These are phyloP conservation scores for Aspergillus uvarum DNA, from an alignment of 2,329 filamentous ascomycete genomes.

Conservation along the genomic window DNA sequence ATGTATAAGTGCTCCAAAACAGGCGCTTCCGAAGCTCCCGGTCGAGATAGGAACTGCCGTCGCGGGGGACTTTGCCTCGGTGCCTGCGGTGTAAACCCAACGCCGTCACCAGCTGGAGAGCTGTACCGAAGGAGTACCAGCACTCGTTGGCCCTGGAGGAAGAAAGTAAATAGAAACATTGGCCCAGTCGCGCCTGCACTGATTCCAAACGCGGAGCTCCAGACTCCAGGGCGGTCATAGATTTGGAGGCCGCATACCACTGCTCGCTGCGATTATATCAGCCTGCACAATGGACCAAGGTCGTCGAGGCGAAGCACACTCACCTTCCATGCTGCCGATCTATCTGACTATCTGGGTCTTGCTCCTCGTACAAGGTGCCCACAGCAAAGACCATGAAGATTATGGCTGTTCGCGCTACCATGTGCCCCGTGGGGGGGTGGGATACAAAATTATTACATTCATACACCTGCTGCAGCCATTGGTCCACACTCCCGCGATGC, in stretches of 20 bases:
- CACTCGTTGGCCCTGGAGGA: constrained; percentile 61
- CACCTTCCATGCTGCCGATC: constrained; percentile 32
- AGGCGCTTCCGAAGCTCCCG: constrained; percentile 57
- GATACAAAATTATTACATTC: constrained; percentile 39
- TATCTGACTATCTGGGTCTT: constrained; percentile 30
- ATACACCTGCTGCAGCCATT: constrained; percentile 47
- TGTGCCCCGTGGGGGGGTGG: constrained; percentile 39
- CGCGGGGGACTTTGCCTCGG: constrained; percentile 29
- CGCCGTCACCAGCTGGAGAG: constrained; percentile 54
- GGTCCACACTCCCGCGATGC: constrained; percentile 54
- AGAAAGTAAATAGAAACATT: constrained; percentile 59
- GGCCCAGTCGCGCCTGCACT: constrained; percentile 58
- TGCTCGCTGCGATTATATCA: constrained; percentile 29
- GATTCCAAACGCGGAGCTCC: constrained; percentile 57
- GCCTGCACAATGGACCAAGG: neutral
- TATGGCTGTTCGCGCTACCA: constrained; percentile 51
- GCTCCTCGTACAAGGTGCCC: constrained; percentile 48
- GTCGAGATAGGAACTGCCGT: constrained; percentile 34
- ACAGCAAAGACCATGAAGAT: constrained; percentile 52
- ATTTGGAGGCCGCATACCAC: constrained; percentile 41
- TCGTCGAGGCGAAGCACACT: constrained; percentile 2
- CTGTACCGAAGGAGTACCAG: constrained; percentile 61
- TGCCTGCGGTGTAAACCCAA: constrained; percentile 41
- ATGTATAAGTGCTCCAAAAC: constrained; percentile 63
- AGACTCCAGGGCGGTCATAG: constrained; percentile 46